Base-by-base conservation (phyloP, 139 green algal species). In the Micromonas pusilla region DNA sequence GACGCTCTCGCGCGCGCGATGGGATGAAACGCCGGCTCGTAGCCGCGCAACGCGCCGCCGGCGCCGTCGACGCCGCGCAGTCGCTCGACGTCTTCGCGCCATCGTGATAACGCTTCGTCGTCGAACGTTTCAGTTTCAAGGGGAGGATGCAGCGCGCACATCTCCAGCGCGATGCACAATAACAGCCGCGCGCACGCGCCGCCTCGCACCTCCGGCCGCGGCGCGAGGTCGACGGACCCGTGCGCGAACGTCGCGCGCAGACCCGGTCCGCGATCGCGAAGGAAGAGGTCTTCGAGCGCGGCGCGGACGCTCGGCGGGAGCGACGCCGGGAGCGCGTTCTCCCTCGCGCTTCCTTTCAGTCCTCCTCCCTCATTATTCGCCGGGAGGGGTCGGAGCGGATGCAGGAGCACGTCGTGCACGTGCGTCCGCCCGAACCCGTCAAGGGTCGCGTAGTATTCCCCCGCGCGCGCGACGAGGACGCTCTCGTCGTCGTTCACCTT, bases 341-440 rank as follows among this genome's bases (percentile, higher is more conserved):
- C 13, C 60, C 5, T 32, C 60, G 9, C 60, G 45, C 45, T 9
- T 57, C 45, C 45, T 9, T 9, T 9, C 45, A 16, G 13, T 25
- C 60, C 25, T 9, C 19, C 23, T 68, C 26, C 19, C 16, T 68
- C 25, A 16, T 25, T 19, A 28, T 19, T 5, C 25, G 25, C 60
- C 25, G 13, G 25, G n/a, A n/a, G n/a, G n/a, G n/a, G n/a, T n/a
- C n/a, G n/a, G n/a, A n/a, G n/a, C n/a, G 60, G n/a, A 30, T 68
- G 60, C 60, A 68, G n/a, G 25, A 68, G 9, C 26, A 68, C 25
- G 60, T 68, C 60, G n/a, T 68, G 60, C 60, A 36, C 25, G 25
- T 5, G n/a, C 25, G 25, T 16, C 60, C 25, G 60, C 26, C 60
- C 60, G 60, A 68, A 68, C 9, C 60, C 60, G n/a, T 68, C 60